Conservation (phyloP, 768 basidiomycete genomes). For the Pleurotus platypus region DNA sequence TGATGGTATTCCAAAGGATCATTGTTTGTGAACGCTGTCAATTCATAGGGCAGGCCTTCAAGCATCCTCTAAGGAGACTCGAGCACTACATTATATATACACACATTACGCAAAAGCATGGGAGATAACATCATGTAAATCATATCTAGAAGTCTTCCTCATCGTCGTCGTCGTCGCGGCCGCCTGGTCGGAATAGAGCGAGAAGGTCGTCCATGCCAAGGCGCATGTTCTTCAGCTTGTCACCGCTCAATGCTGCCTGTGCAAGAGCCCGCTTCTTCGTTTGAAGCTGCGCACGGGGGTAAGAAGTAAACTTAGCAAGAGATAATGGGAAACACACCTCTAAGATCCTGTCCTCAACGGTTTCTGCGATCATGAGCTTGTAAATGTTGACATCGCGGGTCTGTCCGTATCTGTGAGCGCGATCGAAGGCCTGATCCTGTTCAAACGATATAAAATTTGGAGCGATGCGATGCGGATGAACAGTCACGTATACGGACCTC, state of each 20-base stretch:
- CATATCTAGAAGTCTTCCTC: constrained; percentile 25
- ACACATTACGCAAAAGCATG: not conserved
- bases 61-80: too few species aligned
- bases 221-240: constrained; percentile 81
- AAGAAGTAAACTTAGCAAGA: not conserved
- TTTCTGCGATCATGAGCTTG: constrained; percentile 83
- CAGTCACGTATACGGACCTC: constrained; percentile 46
- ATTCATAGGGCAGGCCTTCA: too few species aligned
- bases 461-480: constrained; percentile 11
- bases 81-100: too few species aligned
- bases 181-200: constrained; percentile 66
- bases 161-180: constrained; percentile 61
- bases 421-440: constrained; percentile 91
- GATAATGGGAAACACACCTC: constrained; percentile 35
- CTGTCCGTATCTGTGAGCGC: constrained; percentile 89
- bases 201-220: constrained; percentile 85
- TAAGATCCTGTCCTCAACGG: constrained; percentile 86
- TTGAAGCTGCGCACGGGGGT: constrained; percentile 56
- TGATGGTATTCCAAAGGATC: too few species aligned
- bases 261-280: constrained; percentile 87
- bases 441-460: not conserved
- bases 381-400: constrained; percentile 82
- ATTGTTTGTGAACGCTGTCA: too few species aligned
- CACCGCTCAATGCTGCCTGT: constrained; percentile 80
- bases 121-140: not conserved